Conservation (phyloP, 805 yeast genomes). For the Pichia kluyveri region DNA sequence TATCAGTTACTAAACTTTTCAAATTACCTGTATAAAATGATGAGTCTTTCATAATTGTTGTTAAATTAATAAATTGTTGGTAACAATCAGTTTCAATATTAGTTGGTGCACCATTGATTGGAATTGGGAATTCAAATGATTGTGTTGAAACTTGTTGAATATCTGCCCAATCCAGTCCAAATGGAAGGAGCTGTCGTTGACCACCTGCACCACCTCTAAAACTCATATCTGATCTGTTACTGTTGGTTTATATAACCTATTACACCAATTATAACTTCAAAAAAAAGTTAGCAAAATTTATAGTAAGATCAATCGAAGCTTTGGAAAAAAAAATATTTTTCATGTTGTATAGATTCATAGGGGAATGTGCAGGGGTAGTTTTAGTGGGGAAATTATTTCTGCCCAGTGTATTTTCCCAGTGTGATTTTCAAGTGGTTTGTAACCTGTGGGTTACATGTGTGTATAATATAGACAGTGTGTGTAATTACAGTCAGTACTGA, state of each 20-base stretch:
- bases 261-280: too few relatives aligned
- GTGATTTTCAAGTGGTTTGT: too few relatives aligned
- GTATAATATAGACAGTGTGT: too few relatives aligned
- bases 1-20: conserved; percentile 11
- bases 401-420: too few relatives aligned
- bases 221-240: conserved; percentile 30
- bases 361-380: too few relatives aligned
- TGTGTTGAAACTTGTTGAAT: conserved; percentile 33
- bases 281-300: neutral
- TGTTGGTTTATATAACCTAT: neutral
- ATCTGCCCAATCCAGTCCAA: conserved; percentile 64
- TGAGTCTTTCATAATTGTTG: conserved; percentile 49
- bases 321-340: neutral
- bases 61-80: conserved; percentile 45
- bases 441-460: too few relatives aligned
- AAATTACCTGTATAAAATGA: conserved; percentile 58
- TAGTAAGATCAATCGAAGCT: too few relatives aligned
- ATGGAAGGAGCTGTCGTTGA: conserved; percentile 45
- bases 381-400: too few relatives aligned
- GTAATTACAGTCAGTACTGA: too few relatives aligned
- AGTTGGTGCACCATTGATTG: conserved; percentile 54
- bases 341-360: too few relatives aligned
- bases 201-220: conserved; percentile 38
- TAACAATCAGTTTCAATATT: conserved; percentile 43
- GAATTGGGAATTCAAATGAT: conserved; percentile 37